Base-by-base conservation (phyloP, 768 basidiomycete genomes). In the Tylopilus vinaceipallidus region DNA sequence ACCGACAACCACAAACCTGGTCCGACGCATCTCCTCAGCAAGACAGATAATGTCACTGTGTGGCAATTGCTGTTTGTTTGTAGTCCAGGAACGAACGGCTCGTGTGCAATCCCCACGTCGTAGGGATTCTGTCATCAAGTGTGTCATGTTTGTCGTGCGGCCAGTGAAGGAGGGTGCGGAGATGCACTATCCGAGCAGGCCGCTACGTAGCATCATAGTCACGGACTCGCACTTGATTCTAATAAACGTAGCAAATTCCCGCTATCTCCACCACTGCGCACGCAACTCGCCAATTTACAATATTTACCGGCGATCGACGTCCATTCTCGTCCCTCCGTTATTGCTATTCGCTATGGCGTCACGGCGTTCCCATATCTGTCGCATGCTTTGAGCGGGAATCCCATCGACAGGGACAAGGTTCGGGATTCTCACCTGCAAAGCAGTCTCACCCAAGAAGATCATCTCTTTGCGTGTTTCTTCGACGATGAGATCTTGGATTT, bases 391-490 rank as follows among this genome's bases (percentile, higher is more conserved):
- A 59, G 44, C 33, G 24, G 39, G 26, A 49, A 13, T 42, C 22
- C 40, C 49, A 51, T 19, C 26, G 20, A 23, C 16, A 47, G n/a
- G 32, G 24, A 49, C 17, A 34, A 42, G 38, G 30, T 41, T 8
- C 61, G 49, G 41, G 29, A 37, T 39, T 8, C 61, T 51, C 53
- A 94, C 94, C 80, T 99, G 97, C 43, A 99, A 73, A 27, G 95
- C 87, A n/a, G 88, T 91, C 68, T 98, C 97, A 23, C 95, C 95
- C 30, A 99, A 74, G 66, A 97, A 94, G 46, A 99, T 95, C 91
- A 99, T 94, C 64, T 97, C 93, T 69, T 90, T 92, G 50, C 93
- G 77, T n/a, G 91, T 89, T 63, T 98, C 95, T 65, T 93, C 88
- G 10, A 99, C 95, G 53, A 95, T 89, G 49, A 99, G 75, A 73